Evolutionary conservation across 1,139 yeast genomes (phyloP).

Genomic region (Candida albicans): DNA sequence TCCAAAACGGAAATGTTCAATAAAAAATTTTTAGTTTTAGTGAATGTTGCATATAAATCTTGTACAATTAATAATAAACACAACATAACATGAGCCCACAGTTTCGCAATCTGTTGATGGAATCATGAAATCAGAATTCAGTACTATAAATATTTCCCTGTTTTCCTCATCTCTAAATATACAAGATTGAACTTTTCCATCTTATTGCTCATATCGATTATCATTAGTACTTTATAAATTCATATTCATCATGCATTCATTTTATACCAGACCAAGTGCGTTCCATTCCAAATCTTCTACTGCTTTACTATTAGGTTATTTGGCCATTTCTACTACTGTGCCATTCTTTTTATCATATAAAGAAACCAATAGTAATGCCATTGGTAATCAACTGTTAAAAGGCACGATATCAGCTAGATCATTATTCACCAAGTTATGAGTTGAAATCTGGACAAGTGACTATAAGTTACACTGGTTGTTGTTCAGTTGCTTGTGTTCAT

Average conservation of each 20-base stretch:
- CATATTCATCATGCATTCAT: slow-evolving; percentile 13
- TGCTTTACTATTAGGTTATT: slow-evolving; percentile 38
- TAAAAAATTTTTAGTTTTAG: too few species aligned
- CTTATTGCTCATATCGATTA: not conserved
- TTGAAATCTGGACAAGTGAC: not conserved
- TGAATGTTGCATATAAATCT: not conserved
- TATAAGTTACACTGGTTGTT: not conserved
- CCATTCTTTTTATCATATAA: slow-evolving; percentile 47
- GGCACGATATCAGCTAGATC: slow-evolving; percentile 41
- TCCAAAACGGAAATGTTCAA: too few species aligned
- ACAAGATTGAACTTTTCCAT: too few species aligned
- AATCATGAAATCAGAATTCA: not conserved
- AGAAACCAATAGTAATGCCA: slow-evolving; percentile 26
- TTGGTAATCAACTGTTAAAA: slow-evolving; percentile 19
- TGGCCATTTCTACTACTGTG: slow-evolving; percentile 41
- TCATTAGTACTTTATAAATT: not conserved
- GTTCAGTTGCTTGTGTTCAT: too few species aligned
- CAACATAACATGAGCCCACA: slow-evolving; percentile 2
- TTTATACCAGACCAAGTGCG: slow-evolving; percentile 16
- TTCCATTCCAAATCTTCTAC: slow-evolving; percentile 21
- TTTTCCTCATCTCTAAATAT: not conserved
- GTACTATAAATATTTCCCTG: slow-evolving; percentile 1
- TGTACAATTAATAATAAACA: not conserved
- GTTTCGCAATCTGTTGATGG: slow-evolving; percentile 3
- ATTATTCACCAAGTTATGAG: slow-evolving; percentile 39